phyloP scores from a whole-genome alignment of 2,329 filamentous ascomycete species.

The Pleurostoma richardsiae region DNA sequence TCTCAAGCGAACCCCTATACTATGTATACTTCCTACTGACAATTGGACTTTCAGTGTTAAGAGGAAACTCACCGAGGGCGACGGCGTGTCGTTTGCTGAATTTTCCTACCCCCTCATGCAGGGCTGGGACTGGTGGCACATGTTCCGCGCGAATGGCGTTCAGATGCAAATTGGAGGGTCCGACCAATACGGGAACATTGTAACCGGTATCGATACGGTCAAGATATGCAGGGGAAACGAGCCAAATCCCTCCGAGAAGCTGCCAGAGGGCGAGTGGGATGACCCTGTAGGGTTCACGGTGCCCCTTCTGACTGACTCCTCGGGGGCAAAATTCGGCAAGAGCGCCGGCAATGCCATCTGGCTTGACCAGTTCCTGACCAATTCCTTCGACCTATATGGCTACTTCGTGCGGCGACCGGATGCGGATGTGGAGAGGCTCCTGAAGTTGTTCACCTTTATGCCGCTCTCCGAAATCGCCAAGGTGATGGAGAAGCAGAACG shows the following conservation, averaged over 20 bases:
- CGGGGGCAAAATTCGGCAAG: conserved; percentile 91
- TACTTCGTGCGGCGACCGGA: conserved; percentile 85
- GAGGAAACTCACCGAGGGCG: conserved; percentile 74
- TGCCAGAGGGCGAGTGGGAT: conserved; percentile 37
- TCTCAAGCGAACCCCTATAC: too few relatives aligned
- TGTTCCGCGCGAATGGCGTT: conserved; percentile 63
- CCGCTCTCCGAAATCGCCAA: conserved; percentile 62
- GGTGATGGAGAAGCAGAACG: conserved; percentile 62
- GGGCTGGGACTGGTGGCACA: conserved; percentile 93
- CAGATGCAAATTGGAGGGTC: conserved; percentile 91
- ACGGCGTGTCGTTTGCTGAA: conserved; percentile 92
- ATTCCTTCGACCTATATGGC: conserved; percentile 79
- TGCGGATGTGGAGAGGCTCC: conserved; percentile 70
- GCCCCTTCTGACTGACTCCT: conserved; percentile 78
- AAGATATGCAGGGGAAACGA: conserved; percentile 64
- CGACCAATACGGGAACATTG: conserved; percentile 95
- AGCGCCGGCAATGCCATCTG: conserved; percentile 90
- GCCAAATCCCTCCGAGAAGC: conserved; percentile 32
- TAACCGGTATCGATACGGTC: conserved; percentile 81
- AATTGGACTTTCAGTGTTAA: conserved; percentile 36
- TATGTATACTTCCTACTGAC: too few relatives aligned
- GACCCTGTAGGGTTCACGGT: conserved; percentile 83
- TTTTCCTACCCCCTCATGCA: conserved; percentile 92
- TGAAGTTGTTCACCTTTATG: conserved; percentile 89
- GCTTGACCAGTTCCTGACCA: conserved; percentile 79